Evolutionary conservation across 148 eudicot genomes (phyloP).

Genomic region (Tetragonia tetragonoides): DNA sequence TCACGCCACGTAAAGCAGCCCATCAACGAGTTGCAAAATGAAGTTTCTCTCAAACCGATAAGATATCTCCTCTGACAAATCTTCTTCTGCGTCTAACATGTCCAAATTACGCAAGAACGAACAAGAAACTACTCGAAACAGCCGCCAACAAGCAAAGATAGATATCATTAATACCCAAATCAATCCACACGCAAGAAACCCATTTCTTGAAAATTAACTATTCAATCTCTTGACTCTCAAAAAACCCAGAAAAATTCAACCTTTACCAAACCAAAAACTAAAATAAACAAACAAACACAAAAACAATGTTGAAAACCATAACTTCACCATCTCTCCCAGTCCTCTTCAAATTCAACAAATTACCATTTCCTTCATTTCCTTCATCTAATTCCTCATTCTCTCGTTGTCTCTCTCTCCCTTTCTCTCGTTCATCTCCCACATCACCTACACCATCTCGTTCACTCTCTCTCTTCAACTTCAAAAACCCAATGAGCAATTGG

Average conservation of each 20-base stretch:
- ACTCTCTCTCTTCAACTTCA: conserved; percentile 16
- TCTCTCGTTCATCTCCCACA: not conserved
- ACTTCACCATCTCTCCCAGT: conserved; percentile 29
- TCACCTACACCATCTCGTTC: not conserved
- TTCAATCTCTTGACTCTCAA: not conserved
- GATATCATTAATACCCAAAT: not conserved
- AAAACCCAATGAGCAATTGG: conserved; percentile 30
- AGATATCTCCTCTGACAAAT: not conserved
- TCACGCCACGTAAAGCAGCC: conserved; percentile 9
- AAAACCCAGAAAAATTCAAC: not conserved
- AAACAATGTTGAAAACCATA: conserved; percentile 30
- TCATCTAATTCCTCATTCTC: conserved; percentile 1
- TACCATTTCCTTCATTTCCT: not conserved
- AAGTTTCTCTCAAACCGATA: conserved; percentile 5
- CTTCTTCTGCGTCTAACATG: not conserved
- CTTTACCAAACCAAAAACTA: not conserved
- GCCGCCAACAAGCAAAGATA: too few relatives aligned
- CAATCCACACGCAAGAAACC: not conserved
- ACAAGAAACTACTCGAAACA: too few relatives aligned
- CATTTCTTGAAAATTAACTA: too few relatives aligned
- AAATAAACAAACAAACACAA: not conserved
- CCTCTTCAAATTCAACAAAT: conserved; percentile 27
- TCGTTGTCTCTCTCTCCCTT: conserved; percentile 20
- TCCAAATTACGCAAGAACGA: not conserved
- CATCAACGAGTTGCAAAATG: not conserved